Evolutionary conservation across 202 grass and related monocot genomes (phyloP), one percentile per base, ranked within the genome.

Genomic region (Carex arenaria): DNA sequence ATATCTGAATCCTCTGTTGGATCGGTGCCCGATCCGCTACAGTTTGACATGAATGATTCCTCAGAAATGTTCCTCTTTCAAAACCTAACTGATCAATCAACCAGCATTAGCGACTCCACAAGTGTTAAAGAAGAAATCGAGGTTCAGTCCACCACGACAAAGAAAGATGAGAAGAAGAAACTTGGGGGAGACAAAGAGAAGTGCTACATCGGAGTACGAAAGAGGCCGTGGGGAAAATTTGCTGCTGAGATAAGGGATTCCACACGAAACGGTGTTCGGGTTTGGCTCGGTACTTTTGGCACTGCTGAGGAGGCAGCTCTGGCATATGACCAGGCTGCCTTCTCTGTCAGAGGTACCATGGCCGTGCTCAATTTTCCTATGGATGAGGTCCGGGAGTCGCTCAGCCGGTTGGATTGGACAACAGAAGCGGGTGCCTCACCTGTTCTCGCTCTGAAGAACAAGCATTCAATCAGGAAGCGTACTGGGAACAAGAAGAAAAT

Each of bases 191-290:
- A 52, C 11, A 51, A 36, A 67, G 78, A 80, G 74, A 69, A 55
- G 86, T 72, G 84, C 28, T 88, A 89, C 80, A 90, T 92, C 54
- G 94, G 94, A 11, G 94, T 97, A 14, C 75, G 94, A 10, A 89
- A 80, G 88, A 88, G 94, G 3, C 94, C 94, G 0, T 97, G 94
- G 94, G 94, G 94, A n/a, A 97, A 97, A 49, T 97, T 92, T 83
- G 94, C 94, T 0, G 91, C 94, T 0, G 94, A 97, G 88, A 97
- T 97, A 67, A 57, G 94, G n/a, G 94, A 97, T 70, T 97, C 94
- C 5, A 94, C 91, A 0, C 86, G 91, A 51, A 90, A 94, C 82
- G 94, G 94, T 11, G 85, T 88, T 0, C 60, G 94, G 17, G 94
- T 97, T 1, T 97, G 94, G 94, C 84, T 97, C 2, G 94, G 94